Conservation (phyloP, 176 grass and related monocot species). For the Rhynchospora pubera region DNA sequence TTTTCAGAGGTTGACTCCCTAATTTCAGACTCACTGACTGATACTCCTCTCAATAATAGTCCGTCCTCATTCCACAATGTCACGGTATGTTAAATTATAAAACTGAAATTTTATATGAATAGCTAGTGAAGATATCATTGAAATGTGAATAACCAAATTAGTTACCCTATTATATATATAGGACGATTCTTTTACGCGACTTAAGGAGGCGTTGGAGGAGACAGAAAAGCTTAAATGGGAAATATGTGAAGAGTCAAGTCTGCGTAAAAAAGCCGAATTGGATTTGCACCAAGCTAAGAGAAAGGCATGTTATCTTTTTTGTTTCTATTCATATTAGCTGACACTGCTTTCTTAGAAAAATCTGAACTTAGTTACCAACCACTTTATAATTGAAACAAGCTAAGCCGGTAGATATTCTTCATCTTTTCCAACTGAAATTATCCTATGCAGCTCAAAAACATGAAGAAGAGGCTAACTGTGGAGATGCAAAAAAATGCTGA, state of each 20-base stretch:
- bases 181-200: constrained; percentile 32
- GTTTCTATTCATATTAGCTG: background rate
- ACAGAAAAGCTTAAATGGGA: no score
- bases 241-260: no score
- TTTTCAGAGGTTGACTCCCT: constrained; percentile 21
- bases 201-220: constrained; percentile 28
- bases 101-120: background rate
- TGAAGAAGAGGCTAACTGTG: constrained; percentile 33
- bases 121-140: background rate
- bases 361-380: background rate
- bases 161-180: background rate
- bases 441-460: constrained; percentile 39
- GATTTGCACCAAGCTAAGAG: constrained; percentile 39
- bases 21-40: constrained; percentile 14
- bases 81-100: constrained; percentile 30
- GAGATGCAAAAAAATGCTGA: constrained; percentile 43
- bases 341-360: background rate
- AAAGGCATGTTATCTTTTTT: constrained; percentile 25
- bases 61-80: constrained; percentile 19
- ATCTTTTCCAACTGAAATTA: constrained; percentile 11
- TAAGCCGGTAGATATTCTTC: background rate
- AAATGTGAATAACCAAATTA: background rate
- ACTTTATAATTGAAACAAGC: background rate
- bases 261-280: constrained; percentile 45
- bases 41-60: background rate